Conservation (phyloP, 257 asterid genomes). For the Solanum pimpinellifolium region DNA sequence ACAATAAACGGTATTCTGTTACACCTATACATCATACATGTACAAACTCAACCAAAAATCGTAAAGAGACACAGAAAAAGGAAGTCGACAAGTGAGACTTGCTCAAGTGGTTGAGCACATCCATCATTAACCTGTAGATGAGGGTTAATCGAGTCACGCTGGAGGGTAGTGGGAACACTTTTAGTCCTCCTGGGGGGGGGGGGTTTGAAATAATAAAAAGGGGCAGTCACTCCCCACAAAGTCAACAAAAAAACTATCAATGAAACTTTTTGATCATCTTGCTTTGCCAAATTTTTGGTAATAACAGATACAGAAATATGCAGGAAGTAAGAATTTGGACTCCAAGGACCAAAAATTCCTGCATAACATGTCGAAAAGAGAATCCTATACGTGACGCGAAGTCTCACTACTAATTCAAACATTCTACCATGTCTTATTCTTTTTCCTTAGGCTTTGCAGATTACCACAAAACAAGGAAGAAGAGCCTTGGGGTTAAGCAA, state of each 20-base stretch:
- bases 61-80: not conserved
- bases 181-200: not conserved
- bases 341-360: not conserved
- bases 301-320: not conserved
- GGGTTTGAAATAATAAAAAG: not conserved
- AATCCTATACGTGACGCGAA: not conserved
- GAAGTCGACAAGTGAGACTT: not conserved
- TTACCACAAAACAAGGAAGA: slow-evolving; percentile 85
- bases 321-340: not conserved
- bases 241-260: not conserved
- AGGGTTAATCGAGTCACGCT: not conserved
- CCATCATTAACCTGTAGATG: not conserved
- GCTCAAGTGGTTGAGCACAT: not conserved
- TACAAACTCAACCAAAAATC: not conserved
- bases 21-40: not conserved
- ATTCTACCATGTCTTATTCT: not conserved
- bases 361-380: not conserved
- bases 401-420: not conserved
- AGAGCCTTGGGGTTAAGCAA: slow-evolving; percentile 78
- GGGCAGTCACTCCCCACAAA: not conserved
- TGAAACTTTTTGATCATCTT: not conserved
- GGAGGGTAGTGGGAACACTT: not conserved
- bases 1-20: not conserved
- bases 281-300: not conserved
- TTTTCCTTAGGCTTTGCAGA: slow-evolving; percentile 44